Base-by-base conservation (phyloP, 2,329 filamentous ascomycete species). In the Lasiodiplodia sp. region DNA sequence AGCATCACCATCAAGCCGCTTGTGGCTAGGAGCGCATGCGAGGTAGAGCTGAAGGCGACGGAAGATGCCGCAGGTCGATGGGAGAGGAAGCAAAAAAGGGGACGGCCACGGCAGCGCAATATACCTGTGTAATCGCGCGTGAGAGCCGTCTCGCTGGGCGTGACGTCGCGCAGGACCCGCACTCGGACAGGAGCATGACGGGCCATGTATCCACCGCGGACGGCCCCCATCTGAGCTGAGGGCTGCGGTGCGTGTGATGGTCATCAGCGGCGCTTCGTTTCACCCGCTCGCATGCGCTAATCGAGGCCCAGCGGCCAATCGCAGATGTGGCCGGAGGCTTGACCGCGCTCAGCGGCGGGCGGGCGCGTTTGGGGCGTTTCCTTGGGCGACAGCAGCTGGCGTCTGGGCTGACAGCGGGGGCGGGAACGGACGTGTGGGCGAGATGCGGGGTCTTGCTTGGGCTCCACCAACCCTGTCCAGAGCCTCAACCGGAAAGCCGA, bases 401-500 rank as follows among this genome's bases (percentile, higher is more conserved):
- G 18, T 31, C 55, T 31, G 6, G 31, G 52, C 55, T 8, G 55
- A 38, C 37, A n/a, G 40, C 58, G 40, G 58, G 58, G 58, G 40
- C 58, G 58, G 40, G 21, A n/a, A 51, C 40, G 38, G 40, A 47
- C 6, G 57, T 49, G 37, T 28, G 57, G 57, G 58, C 11, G 28
- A 37, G 38, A 60, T 51, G 58, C 58, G 58, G 58, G 58, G 58
- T 63, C 44, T 37, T 21, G n/a, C 16, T 34, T 23, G 38, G 53
- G 25, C 53, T 57, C 55, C 55, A 58, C 55, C 55, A 40, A 55
- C 31, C 53, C 53, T 60, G 56, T 31, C 40, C 37, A 52, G 60
- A 64, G 60, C 60, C 60, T 64, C 60, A 62, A 49, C 58, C 40
- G 40, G 56, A 47, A 8, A 62, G 38, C 57, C 57, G 56, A 44